Base-by-base conservation (phyloP, 306 rosid genomes). In the Citrullus colocynthis region DNA sequence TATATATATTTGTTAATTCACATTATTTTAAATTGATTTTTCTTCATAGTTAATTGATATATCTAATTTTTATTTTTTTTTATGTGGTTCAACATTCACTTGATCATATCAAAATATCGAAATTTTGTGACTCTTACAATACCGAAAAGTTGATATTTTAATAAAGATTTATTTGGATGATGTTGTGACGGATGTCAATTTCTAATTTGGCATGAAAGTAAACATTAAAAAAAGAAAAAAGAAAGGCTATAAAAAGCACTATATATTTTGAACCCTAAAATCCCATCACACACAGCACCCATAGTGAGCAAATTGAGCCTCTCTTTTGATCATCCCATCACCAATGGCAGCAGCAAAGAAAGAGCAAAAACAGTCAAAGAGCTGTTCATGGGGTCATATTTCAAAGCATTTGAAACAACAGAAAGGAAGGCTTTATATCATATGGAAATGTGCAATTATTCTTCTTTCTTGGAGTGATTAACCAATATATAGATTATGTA, bases 371-470 rank as follows among this genome's bases (percentile, higher is more conserved):
- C 18, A n/a, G 63, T 83, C 89, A 60, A 94, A 92, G 91, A 11
- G 80, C 45, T 64, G 88, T 34, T 78, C 97, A 39, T 87, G 83
- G 89, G 83, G 82, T 20, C 56, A 89, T 73, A 81, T 93, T 79
- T 91, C 92, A n/a, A 90, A 86, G 82, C 96, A 88, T 59, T 72
- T 89, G 41, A 74, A 88, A 70, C 91, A 94, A 82, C 96, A 89
- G 42, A 83, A 89, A 60, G 91, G 93, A 11, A 79, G 96, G 84
- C 90, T 94, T 75, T 94, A 92, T 83, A 87, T 94, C 83, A 86
- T 92, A 18, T 92, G 97, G 98, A 92, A 93, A 75, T 94, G 97
- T 79, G 88, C 90, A 65, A 93, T 94, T 17, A 74, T 90, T 72
- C 92, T 92, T 77, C 86, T 94, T 32, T 92, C 90, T 36, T 88